A percentile compares a stretch with the other conserved stretches of the same genome.
Evolutionary conservation across 108 stramenopile species (phyloP).

Genomic region (Cyclotella choctawhatcheeana): DNA sequence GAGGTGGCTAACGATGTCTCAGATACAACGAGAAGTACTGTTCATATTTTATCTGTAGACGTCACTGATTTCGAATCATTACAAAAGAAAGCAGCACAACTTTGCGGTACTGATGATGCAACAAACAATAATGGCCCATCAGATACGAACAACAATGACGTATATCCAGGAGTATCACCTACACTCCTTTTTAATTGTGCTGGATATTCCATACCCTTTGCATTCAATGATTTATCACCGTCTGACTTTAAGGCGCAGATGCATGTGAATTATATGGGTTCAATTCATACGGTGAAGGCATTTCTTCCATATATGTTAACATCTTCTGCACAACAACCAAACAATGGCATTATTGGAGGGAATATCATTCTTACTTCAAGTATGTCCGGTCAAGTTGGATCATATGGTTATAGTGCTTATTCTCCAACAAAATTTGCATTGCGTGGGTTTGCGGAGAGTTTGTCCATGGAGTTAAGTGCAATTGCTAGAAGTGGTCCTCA

Average conservation of each 20-base stretch:
- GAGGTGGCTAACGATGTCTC: conserved; percentile 39
- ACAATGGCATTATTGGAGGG: conserved; percentile 23
- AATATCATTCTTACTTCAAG: conserved; percentile 79
- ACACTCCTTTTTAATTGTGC: conserved; percentile 81
- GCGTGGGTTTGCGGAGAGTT: conserved; percentile 80
- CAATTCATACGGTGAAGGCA: conserved; percentile 70
- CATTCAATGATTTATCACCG: conserved; percentile 60
- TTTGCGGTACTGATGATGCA: conserved; percentile 17
- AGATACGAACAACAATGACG: neutral
- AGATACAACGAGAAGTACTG: conserved; percentile 5
- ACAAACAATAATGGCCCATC: neutral
- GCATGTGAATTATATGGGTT: conserved; percentile 82
- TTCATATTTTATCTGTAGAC: conserved; percentile 65
- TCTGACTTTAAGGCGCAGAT: conserved; percentile 60
- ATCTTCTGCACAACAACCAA: conserved; percentile 20
- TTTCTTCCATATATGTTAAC: conserved; percentile 80
- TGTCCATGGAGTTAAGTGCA: conserved; percentile 76
- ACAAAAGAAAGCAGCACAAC: conserved; percentile 38
- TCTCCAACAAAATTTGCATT: conserved; percentile 87
- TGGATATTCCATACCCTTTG: conserved; percentile 66
- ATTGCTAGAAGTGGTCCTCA: conserved; percentile 21
- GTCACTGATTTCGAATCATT: conserved; percentile 61
- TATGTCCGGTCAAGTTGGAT: conserved; percentile 79
- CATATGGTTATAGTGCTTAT: conserved; percentile 89
- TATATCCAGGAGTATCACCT: conserved; percentile 33